These are phyloP conservation scores for Rhododendron vialii DNA, from an alignment of 148 eudicot genomes.

Conservation along the genomic window DNA sequence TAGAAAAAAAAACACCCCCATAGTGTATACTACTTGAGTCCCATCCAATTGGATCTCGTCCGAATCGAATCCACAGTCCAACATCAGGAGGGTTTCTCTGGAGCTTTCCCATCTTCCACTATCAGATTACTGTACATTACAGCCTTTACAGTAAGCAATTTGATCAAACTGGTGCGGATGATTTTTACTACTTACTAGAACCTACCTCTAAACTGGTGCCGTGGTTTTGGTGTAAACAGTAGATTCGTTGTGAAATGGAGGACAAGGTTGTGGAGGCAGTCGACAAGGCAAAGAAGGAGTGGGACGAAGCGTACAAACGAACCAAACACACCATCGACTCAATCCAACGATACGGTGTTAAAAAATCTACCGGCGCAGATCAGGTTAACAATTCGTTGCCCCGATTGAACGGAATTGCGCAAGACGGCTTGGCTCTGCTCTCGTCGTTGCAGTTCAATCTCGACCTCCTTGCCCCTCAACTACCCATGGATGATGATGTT, in stretches of 20 bases:
- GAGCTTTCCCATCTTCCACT: too few relatives aligned
- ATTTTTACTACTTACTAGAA: too few relatives aligned
- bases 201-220: too few relatives aligned
- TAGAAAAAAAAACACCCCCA: too few relatives aligned
- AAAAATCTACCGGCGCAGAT: conserved; percentile 27
- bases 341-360: conserved; percentile 55
- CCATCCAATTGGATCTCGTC: too few relatives aligned
- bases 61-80: too few relatives aligned
- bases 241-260: conserved; percentile 2
- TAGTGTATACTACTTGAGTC: too few relatives aligned
- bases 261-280: conserved; percentile 70
- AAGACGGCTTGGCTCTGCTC: conserved; percentile 67
- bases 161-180: too few relatives aligned
- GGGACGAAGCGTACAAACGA: conserved; percentile 54
- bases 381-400: conserved; percentile 57
- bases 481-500: conserved; percentile 55
- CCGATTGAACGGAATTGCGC: conserved; percentile 78
- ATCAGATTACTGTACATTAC: too few relatives aligned
- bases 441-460: conserved; percentile 62
- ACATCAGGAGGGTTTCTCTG: too few relatives aligned
- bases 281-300: conserved; percentile 69
- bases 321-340: conserved; percentile 52
- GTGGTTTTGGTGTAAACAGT: too few relatives aligned
- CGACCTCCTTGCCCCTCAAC: conserved; percentile 86
- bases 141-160: too few relatives aligned